Percentiles rank a stretch among this genome's conserved stretches.
phyloP scores from a whole-genome alignment of 2,329 filamentous ascomycete species.

The Trichoderma polysporum region DNA sequence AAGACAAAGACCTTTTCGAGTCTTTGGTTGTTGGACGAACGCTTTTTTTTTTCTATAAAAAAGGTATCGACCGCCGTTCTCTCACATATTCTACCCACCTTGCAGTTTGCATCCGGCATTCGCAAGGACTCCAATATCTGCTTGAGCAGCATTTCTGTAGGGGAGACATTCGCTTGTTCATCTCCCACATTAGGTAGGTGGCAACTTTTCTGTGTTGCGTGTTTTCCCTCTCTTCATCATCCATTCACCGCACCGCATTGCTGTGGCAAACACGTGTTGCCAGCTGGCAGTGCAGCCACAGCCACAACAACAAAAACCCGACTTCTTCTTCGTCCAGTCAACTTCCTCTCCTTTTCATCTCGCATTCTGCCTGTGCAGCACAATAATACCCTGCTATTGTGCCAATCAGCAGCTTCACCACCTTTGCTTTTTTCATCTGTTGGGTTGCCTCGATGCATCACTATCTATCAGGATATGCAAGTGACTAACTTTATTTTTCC shows the following conservation, averaged over 20 bases:
- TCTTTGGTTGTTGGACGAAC: conserved; percentile 18
- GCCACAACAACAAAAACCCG: conserved; percentile 24
- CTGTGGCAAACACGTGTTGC: conserved; percentile 12
- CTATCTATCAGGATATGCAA: not conserved
- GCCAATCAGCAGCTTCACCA: not conserved
- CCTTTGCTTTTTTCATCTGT: conserved; percentile 2
- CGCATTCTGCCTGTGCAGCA: conserved; percentile 18
- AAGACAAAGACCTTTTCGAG: conserved; percentile 31
- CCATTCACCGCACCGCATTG: conserved; percentile 20
- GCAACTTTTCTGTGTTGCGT: conserved; percentile 16
- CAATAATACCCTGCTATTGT: not conserved
- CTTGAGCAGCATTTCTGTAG: conserved; percentile 49
- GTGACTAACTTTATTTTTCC: conserved; percentile 29
- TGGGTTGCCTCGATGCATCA: not conserved
- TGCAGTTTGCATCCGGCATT: conserved; percentile 25
- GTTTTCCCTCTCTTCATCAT: conserved; percentile 20
- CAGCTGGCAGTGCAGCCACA: conserved; percentile 8
- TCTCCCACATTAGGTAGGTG: conserved; percentile 75
- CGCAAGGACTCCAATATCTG: conserved; percentile 25
- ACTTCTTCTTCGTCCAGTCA: conserved; percentile 27
- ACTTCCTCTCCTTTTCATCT: conserved; percentile 28
- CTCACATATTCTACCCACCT: conserved; percentile 15
- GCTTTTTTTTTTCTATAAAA: conserved; percentile 6
- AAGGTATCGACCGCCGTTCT: conserved; percentile 18
- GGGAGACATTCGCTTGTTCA: conserved; percentile 99